These are phyloP conservation scores for Escovopsis weberi DNA, from an alignment of 2,329 filamentous ascomycete genomes.

Conservation along the genomic window DNA sequence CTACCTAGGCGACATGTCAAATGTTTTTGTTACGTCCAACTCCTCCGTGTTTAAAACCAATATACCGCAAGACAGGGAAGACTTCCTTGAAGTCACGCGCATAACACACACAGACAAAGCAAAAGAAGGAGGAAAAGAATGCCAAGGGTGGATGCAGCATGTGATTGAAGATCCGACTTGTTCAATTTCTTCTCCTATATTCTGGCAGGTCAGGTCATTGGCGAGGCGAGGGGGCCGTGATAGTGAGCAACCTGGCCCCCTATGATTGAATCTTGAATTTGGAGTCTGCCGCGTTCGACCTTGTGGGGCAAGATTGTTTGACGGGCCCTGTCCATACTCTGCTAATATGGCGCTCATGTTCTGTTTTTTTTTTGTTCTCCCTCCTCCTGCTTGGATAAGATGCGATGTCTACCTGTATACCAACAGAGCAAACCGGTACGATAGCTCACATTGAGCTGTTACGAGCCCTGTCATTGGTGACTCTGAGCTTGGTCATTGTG, in stretches of 20 bases:
- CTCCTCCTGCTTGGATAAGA: not conserved
- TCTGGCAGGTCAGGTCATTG: constrained; percentile 15
- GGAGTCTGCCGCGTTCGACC: too few relatives aligned
- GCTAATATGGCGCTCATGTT: not conserved
- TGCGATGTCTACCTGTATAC: not conserved
- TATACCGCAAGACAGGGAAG: not conserved
- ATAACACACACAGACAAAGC: too few relatives aligned
- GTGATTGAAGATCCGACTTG: constrained; percentile 3
- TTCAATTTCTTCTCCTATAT: constrained; percentile 13
- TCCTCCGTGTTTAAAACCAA: constrained; percentile 2
- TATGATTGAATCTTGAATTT: too few relatives aligned
- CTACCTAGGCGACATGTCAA: constrained; percentile 2
- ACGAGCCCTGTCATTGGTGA: not conserved
- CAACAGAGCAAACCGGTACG: not conserved
- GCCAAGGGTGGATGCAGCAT: not conserved
- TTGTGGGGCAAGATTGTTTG: constrained; percentile 1
- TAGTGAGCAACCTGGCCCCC: constrained; percentile 10
- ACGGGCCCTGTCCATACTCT: constrained; percentile 8
- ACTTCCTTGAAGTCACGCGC: too few relatives aligned
- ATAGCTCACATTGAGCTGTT: not conserved
- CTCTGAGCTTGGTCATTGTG: not conserved
- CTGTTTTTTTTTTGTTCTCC: not conserved
- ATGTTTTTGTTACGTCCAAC: constrained; percentile 2
- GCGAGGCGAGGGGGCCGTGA: constrained; percentile 13
- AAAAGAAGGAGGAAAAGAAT: not conserved